Base-by-base conservation (phyloP, 306 rosid species). In the Pyrus pyrifolia region DNA sequence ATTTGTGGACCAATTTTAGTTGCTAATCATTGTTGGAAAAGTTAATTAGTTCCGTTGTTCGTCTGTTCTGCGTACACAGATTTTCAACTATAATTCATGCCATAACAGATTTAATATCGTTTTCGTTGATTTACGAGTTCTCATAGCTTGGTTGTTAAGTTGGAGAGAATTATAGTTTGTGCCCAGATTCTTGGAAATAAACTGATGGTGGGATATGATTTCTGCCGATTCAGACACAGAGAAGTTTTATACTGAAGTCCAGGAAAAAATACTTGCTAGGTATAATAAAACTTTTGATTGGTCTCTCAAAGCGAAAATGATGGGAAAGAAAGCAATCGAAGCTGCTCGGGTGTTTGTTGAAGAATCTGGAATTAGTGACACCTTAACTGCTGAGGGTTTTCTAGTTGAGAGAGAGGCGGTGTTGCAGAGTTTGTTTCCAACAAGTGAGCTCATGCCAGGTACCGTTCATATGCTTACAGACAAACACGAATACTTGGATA, bases 271-370 rank as follows among this genome's bases (percentile, higher is more conserved):
- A 58, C 97, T 95, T 35, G 85, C 92, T 49, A 88, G 99, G 76
- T 95, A 78, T 61, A 87, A 90, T 67, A 90, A 90, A 80, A 86
- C 96, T 53, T 92, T 95, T 84, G 99, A 95, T 78, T 95, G 96
- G 99, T 63, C 86, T 58, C 87, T 95, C 4, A 95, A 92, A 84
- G 89, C 98, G 29, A 92, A 88, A 76, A 92, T 95, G 96, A 89
- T 92, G 97, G 99, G 99, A 72, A 90, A 33, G 87, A 90, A 92
- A 89, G 97, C 97, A 76, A 90, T 86, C 27, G 97, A 95, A 84
- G 86, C 99, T 69, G 96, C 99, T 67, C 82, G 86, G 87, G 74
- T 92, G 71, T 95, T 95, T 81, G 97, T 95, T 74, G 88, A 88
- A 82, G 96, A 88, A 73, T 82, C 85, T 12, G 97, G 96, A 74